Evolutionary conservation across 345 rosid species (phyloP), one percentile per base, ranked within the genome.

Genomic region (Eutrema japonicum): DNA sequence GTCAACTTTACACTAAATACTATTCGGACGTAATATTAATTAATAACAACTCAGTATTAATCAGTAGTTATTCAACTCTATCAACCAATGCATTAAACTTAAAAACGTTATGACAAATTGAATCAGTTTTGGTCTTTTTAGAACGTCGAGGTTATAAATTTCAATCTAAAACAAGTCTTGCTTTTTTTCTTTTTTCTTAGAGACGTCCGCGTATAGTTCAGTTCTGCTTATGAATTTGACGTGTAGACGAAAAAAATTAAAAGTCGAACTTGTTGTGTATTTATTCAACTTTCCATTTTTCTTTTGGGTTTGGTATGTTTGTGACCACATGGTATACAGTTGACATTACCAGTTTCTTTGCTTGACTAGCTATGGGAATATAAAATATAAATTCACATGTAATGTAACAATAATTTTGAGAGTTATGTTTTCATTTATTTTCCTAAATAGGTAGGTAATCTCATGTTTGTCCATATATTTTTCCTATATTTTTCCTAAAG

Each of bases 341-440:
- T 74, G 73, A 74, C 62, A 41, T 41, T 58, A 74, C 62, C 62
- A 40, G 9, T 50, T 30, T 74, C 54, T 50, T 22, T 58, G 45
- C 46, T 49, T 67, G 61, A 51, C 61, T 40, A 30, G 10, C 27
- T 27, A 10, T 18, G 32, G 18, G 49, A 37, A 14, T 3, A 11
- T 4, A 1, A 29, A 27, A 45, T 4, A 33, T 48, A 49, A 32
- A 16, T 47, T 64, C 41, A 46, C 1, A 45, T 46, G 10, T 47
- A 68, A 45, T 46, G 14, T 47, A 68, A 51, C 71, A 14, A 8
- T 32, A 10, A 43, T 11, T 3, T 60, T 2, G 16, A 29, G 41
- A 40, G 46, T 52, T 63, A 3, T 62, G 51, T 53, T 48, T 42
- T 68, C 10, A 26, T 7, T 16, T 9, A 42, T 32, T 10, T 10